Evolutionary conservation across 1,139 yeast genomes (phyloP), one percentile per base, ranked within the genome.

Genomic region (Meyerozyma carpophila): DNA sequence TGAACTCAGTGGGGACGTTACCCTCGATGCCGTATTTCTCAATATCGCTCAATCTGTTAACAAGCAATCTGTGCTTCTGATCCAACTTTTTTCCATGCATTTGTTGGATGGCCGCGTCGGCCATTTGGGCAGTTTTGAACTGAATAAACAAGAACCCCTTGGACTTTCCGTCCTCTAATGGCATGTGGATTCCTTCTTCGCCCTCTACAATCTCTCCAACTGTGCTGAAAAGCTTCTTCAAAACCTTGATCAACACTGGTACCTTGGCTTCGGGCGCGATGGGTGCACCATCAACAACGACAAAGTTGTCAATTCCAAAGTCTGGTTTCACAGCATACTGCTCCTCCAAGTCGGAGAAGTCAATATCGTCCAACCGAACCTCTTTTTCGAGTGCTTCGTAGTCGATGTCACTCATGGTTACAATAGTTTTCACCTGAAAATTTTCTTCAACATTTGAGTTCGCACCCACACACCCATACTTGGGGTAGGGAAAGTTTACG

Each of bases 221-320:
- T 49, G 80, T 75, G 47, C 81, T 70, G 60, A 93, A 84, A 47
- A 88, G 75, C 70, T 91, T 93, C 57, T 78, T 80, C 58, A 94
- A 77, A 43, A 94, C 98, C 62, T 88, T 91, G 56, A 83, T 78
- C 61, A 94, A 79, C 44, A 87, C 82, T 40, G 90, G 87, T 38
- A 83, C 88, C 68, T 94, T 94, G 44, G 89, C 66, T 60, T 85
- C 95, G 44, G 97, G 96, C 21, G 96, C 95, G 51, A 89, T 74
- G 52, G 99, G 99, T 6, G 96, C 93, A 40, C 98, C 98, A 63
- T 90, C 98, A 43, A 90, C 85, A 26, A 93, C 88, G 47, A 93
- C 81, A 61, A 82, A 91, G 58, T 79, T 80, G 58, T 89, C 96
- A 46, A 88, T 75, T 36, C 84, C 81, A 51, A 77, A 69, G 50